Evolutionary conservation across 148 eudicot genomes (phyloP), one percentile per base, ranked within the genome.

Genomic region (Agrostemma githago): DNA sequence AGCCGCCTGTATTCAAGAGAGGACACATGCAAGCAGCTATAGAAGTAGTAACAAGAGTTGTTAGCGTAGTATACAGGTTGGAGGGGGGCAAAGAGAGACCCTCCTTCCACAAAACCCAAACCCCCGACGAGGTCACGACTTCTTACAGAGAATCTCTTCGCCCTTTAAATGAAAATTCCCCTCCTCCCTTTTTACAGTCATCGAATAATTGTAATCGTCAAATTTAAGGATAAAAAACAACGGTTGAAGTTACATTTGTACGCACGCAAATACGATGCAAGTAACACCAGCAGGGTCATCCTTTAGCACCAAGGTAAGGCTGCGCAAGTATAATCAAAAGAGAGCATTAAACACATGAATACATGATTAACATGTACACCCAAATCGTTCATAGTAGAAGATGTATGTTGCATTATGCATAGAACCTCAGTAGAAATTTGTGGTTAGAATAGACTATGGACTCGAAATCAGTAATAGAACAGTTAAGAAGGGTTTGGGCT

Each of bases 241-340:
- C 41, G 38, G n/a, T 34, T 39, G 2, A 9, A 56, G 40, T 73
- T 59, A 61, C 73, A 67, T 48, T 3, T 39, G 37, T 21, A 53
- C 11, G 63, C 70, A 14, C 19, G 51, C 40, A 19, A 1, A 39
- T 68, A 56, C 56, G 15, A 66, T 56, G 60, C 39, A 39, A 42
- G 21, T 62, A 42, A 70, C 73, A 21, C 41, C 70, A 43, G 38
- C 15, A 34, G 17, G 54, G 11, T 71, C 79, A 76, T 64, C 42
- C 72, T 75, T 58, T 56, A 46, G 72, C 53, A 66, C 82, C 82
- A 44, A 74, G 74, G 78, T 56, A 75, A 11, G 79, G 59, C 82
- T 80, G 82, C 76, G 66, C 34, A 71, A 3, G 21, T 9, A 20
- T 12, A 40, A 58, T 65, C 37, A 5, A 8, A 26, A 70, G 44